Base-by-base conservation (phyloP, 2,329 filamentous ascomycete genomes). In the Trichoderma hamatum region DNA sequence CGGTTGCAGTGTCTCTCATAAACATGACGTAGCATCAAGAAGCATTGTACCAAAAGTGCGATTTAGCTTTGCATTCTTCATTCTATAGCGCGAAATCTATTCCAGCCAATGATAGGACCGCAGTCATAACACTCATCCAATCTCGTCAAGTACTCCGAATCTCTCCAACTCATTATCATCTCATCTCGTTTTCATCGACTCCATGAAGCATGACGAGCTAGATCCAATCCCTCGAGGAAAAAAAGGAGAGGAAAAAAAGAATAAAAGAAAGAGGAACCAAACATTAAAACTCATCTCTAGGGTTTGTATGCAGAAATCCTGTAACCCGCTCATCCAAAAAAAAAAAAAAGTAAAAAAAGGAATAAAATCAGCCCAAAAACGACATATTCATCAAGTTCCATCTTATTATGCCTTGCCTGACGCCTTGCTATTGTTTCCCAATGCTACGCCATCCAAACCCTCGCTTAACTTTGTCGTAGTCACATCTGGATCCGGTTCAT, bases 401-500 rank as follows among this genome's bases (percentile, higher is more conserved):
- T 54, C 59, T 70, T 65, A 70, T 68, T 65, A 70, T 59, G 62
- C 59, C 59, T 69, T 70, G 43, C 54, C 59, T 49, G 64, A 70
- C 54, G 67, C 68, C 59, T 70, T 70, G 52, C 66, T 67, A 62
- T 72, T 70, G 51, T 75, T 74, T 51, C 72, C 75, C n/a, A 74
- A 58, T n/a, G 72, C 72, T 16, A 72, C 55, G 7, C 71, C 72
- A 36, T 68, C 72, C 28, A 80, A 72, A 9, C 78, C 79, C 59
- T 79, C 79, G 70, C 79, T 80, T 62, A 83, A 72, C 67, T 79
- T 80, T 76, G 79, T 80, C 16, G 80, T 83, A 55, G 80, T 74
- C 21, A 79, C 78, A 19, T 84, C 82, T 1, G 82, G 79, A 58
- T 84, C 83, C 0, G 81, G 81, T 71, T 84, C 83, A 65, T 83